Evolutionary conservation across 73 alveolate genomes (phyloP).

Genomic region (Symbiodinium natans): DNA sequence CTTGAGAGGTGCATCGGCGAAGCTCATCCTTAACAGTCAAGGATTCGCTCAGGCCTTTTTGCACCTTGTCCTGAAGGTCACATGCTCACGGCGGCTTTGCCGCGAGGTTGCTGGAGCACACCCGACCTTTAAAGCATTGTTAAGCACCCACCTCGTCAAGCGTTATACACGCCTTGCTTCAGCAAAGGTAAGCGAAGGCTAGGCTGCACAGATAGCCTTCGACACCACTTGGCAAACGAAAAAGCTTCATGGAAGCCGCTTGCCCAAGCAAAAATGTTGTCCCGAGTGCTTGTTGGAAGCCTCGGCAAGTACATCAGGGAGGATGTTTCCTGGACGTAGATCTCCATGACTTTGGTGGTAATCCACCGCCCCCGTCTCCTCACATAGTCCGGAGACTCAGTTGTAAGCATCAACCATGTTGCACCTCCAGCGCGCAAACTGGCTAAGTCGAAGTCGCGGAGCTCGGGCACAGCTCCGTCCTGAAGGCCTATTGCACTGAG

Average conservation of each 20-base stretch:
- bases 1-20: no score
- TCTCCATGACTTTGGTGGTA: background rate
- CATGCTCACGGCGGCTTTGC: no score
- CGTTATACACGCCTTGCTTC: no score
- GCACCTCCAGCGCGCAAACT: conserved; percentile 42
- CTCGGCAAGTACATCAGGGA: background rate
- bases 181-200: no score
- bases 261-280: background rate
- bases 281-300: background rate
- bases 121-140: no score
- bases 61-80: no score
- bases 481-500: background rate
- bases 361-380: conserved; percentile 39
- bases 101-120: no score
- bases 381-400: background rate
- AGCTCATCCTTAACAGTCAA: no score
- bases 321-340: conserved; percentile 6
- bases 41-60: no score
- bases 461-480: no score
- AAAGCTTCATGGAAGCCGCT: background rate
- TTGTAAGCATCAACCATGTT: background rate
- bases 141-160: no score
- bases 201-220: no score
- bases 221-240: background rate
- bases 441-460: background rate